Conservation (phyloP, 805 yeast genomes). For the Vanderwaltozyma yarrowii region DNA sequence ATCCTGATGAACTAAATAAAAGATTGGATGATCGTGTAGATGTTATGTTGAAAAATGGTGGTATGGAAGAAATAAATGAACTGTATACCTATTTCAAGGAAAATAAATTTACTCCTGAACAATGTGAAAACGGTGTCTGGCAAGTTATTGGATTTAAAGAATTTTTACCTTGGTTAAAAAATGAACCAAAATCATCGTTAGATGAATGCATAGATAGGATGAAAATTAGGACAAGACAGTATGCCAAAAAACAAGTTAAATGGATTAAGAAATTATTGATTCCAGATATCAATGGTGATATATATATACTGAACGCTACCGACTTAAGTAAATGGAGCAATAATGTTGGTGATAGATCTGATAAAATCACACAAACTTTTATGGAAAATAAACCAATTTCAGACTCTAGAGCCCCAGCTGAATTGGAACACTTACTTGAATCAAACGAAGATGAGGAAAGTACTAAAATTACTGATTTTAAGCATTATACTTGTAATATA, state of each 20-base stretch:
- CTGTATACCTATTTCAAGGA: slow-evolving; percentile 38
- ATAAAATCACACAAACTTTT: slow-evolving; percentile 36
- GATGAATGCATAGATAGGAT: slow-evolving; percentile 52
- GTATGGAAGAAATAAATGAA: slow-evolving; percentile 54
- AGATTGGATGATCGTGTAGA: slow-evolving; percentile 78
- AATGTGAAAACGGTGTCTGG: slow-evolving; percentile 71
- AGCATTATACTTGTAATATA: slow-evolving; percentile 63
- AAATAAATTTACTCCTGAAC: slow-evolving; percentile 25
- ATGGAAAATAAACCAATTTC: slow-evolving; percentile 13
- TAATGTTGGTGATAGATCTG: slow-evolving; percentile 48
- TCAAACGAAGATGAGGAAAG: slow-evolving; percentile 3
- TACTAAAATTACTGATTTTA: slow-evolving; percentile 21
- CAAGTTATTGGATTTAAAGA: slow-evolving; percentile 94
- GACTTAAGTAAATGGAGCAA: slow-evolving; percentile 52
- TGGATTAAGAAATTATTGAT: slow-evolving; percentile 75
- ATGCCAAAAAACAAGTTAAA: slow-evolving; percentile 79
- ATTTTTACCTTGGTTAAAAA: slow-evolving; percentile 58
- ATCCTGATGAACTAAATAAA: slow-evolving; percentile 42
- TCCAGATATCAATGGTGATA: slow-evolving; percentile 50
- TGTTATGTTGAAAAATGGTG: slow-evolving; percentile 65
- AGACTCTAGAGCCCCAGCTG: slow-evolving; percentile 32
- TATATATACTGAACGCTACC: slow-evolving; percentile 69
- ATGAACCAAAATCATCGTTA: slow-evolving; percentile 23
- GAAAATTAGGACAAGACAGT: slow-evolving; percentile 77
- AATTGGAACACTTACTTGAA: slow-evolving; percentile 23